Conservation (phyloP, 2,329 filamentous ascomycete species). For the Ophiostoma ulmi region DNA sequence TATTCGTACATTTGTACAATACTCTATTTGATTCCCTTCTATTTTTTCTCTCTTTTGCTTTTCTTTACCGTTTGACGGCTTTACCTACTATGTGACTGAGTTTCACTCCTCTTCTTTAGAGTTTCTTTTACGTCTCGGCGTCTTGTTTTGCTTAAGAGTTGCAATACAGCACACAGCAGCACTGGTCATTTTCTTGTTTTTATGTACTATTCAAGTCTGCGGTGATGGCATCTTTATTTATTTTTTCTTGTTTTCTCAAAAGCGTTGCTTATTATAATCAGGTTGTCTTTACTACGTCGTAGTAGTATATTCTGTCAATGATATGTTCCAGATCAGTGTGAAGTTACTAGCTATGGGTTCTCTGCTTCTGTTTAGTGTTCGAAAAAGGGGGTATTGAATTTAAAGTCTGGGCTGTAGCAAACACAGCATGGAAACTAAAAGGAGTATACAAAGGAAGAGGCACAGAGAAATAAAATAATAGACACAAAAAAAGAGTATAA, state of each 20-base stretch:
- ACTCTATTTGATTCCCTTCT: background rate
- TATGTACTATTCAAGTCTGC: background rate
- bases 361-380: background rate
- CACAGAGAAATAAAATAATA: background rate
- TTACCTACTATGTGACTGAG: background rate
- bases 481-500: background rate
- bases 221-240: background rate
- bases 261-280: slow-evolving; percentile 2
- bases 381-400: slow-evolving; percentile 6
- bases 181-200: background rate
- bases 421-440: background rate
- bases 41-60: background rate
- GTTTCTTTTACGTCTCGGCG: background rate
- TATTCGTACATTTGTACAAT: background rate
- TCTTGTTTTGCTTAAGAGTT: background rate
- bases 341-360: background rate
- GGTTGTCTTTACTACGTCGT: background rate
- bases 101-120: background rate
- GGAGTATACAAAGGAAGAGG: background rate
- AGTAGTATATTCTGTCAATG: background rate
- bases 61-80: background rate
- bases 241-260: background rate
- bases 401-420: background rate
- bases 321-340: background rate
- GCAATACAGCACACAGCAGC: background rate